These are phyloP conservation scores for Uncinocarpus reesii DNA, from an alignment of 2,329 filamentous ascomycete species.

Conservation along the genomic window DNA sequence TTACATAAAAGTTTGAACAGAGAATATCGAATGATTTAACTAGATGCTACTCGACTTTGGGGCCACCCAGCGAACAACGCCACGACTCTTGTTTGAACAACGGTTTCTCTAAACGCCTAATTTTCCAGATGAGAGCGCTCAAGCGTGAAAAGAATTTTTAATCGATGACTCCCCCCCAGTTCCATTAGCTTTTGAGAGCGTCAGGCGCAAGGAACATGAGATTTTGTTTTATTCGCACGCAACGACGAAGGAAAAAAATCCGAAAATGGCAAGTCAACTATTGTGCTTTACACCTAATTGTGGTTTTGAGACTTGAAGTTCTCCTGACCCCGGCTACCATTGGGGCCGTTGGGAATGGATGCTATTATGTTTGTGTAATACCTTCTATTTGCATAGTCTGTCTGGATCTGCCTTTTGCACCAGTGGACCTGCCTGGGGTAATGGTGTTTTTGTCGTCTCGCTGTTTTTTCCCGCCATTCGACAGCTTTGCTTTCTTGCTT, in stretches of 20 bases:
- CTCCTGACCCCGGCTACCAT: neutral
- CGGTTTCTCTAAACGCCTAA: neutral
- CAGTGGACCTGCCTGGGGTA: neutral
- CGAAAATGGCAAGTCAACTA: too few species aligned
- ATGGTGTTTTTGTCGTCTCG: conserved; percentile 14
- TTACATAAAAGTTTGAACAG: conserved; percentile 12
- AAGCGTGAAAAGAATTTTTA: conserved; percentile 6
- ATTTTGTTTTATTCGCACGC: conserved; percentile 1
- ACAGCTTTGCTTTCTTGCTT: too few species aligned
- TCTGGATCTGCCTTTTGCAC: neutral
- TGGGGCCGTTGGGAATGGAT: neutral
- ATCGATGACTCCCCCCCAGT: conserved; percentile 6
- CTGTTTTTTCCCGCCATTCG: conserved; percentile 14
- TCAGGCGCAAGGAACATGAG: conserved; percentile 8
- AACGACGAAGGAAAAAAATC: neutral
- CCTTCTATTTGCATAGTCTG: conserved; percentile 1
- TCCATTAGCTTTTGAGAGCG: conserved; percentile 11
- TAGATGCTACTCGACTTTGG: conserved; percentile 20
- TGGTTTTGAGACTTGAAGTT: neutral
- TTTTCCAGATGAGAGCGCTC: conserved; percentile 7
- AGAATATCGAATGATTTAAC: conserved; percentile 13
- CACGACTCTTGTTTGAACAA: conserved; percentile 3
- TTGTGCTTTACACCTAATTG: too few species aligned
- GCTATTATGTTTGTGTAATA: neutral
- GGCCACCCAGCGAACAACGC: conserved; percentile 31